Percentiles rank a stretch among this genome's conserved stretches.
Conservation (phyloP, 1,284 basidiomycete species). For the Ganoderma resinaceum region DNA sequence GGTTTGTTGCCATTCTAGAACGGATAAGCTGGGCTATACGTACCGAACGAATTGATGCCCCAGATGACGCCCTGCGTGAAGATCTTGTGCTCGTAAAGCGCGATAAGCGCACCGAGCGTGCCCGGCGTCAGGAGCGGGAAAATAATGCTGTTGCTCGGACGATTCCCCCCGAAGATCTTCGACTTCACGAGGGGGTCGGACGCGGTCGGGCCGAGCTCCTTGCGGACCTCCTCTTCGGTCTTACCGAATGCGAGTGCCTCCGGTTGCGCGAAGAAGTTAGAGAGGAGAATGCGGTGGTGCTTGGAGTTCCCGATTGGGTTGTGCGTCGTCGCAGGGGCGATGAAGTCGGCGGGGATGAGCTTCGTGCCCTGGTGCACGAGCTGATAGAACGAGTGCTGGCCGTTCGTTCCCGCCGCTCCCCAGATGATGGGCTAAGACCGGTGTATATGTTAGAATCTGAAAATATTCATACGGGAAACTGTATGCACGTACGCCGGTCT, state of each 20-base stretch:
- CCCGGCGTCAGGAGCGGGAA: slow-evolving; percentile 93
- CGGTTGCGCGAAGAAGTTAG: slow-evolving; percentile 98
- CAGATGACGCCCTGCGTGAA: slow-evolving; percentile 97
- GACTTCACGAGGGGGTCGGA: slow-evolving; percentile 91
- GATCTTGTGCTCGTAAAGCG: slow-evolving; percentile 99
- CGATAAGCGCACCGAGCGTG: slow-evolving; percentile 87
- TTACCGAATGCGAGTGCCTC: slow-evolving; percentile 98
- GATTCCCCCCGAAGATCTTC: slow-evolving; percentile 98
- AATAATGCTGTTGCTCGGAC: slow-evolving; percentile 96
- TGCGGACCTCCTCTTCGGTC: slow-evolving; percentile 85
- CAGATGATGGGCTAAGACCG: slow-evolving; percentile 89
- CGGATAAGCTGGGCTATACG: slow-evolving; percentile 28
- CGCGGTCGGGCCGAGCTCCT: slow-evolving; percentile 80
- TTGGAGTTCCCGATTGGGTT: slow-evolving; percentile 89
- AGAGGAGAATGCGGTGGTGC: slow-evolving; percentile 97
- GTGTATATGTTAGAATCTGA: neutral
- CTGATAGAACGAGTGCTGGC: slow-evolving; percentile 99
- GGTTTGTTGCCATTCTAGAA: slow-evolving; percentile 8
- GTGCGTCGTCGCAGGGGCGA: slow-evolving; percentile 92
- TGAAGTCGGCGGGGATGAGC: slow-evolving; percentile 93
- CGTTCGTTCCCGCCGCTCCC: slow-evolving; percentile 98
- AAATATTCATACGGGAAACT: neutral
- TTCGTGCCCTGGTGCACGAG: slow-evolving; percentile 96
- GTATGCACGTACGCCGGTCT: slow-evolving; percentile 84
- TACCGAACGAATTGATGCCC: slow-evolving; percentile 98